These are phyloP conservation scores for Spencermartinsiella ligniputridi DNA, from an alignment of 1,139 yeast genomes.

Conservation along the genomic window DNA sequence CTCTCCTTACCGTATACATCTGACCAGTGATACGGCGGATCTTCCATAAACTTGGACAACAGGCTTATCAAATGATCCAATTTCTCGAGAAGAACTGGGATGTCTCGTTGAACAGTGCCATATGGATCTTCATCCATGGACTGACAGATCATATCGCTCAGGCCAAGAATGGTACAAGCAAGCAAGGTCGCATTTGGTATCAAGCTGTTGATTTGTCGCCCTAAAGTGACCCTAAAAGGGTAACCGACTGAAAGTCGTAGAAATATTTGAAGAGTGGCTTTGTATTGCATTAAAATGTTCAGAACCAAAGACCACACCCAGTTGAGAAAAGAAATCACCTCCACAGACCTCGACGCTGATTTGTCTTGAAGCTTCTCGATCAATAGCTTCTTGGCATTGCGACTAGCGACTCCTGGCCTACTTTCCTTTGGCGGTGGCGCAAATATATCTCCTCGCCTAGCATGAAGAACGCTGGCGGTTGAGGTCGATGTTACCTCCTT, in stretches of 20 bases:
- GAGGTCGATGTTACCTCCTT: constrained; percentile 8
- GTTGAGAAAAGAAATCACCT: constrained; percentile 15
- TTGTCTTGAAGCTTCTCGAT: constrained; percentile 27
- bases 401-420: not conserved
- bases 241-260: constrained; percentile 20
- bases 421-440: constrained; percentile 3
- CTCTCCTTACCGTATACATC: constrained; percentile 26
- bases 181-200: constrained; percentile 29
- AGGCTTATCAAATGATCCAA: constrained; percentile 26
- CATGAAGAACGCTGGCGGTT: not conserved
- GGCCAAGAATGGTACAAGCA: constrained; percentile 27
- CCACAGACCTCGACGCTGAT: constrained; percentile 22
- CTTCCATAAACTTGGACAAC: constrained; percentile 23
- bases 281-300: constrained; percentile 12
- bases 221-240: constrained; percentile 32
- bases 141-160: constrained; percentile 27
- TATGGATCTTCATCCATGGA: constrained; percentile 35
- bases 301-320: constrained; percentile 2
- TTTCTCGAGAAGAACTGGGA: constrained; percentile 31
- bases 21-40: constrained; percentile 35
- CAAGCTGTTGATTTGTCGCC: constrained; percentile 23
- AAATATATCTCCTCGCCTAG: constrained; percentile 19
- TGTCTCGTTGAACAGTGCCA: constrained; percentile 39
- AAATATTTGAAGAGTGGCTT: constrained; percentile 10
- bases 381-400: constrained; percentile 6